Conservation (phyloP, 2,329 filamentous ascomycete species). For the Ustulina deusta region DNA sequence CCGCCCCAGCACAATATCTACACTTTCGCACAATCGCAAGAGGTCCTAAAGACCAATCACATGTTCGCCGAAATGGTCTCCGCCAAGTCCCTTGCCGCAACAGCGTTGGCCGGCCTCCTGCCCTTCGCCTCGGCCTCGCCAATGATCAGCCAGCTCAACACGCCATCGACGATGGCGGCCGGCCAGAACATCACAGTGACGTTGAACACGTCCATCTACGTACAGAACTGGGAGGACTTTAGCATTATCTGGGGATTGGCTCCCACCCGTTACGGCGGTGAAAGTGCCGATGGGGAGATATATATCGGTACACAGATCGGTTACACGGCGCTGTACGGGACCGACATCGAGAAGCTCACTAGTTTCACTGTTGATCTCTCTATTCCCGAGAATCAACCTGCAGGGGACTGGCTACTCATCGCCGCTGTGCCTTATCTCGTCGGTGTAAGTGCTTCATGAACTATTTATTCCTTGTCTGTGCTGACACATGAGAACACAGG, state of each 20-base stretch:
- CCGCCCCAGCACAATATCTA: not conserved
- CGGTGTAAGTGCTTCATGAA: constrained; percentile 43
- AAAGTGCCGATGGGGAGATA: constrained; percentile 38
- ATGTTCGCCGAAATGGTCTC: constrained; percentile 46
- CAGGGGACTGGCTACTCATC: constrained; percentile 45
- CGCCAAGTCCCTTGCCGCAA: constrained; percentile 44
- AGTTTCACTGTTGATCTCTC: constrained; percentile 40
- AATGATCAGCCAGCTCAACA: constrained; percentile 37
- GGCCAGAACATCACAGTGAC: constrained; percentile 46
- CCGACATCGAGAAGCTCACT: constrained; percentile 44
- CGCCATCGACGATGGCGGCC: constrained; percentile 43
- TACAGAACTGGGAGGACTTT: constrained; percentile 53
- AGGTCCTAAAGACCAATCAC: not conserved
- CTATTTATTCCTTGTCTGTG: not conserved
- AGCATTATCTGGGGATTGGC: constrained; percentile 50
- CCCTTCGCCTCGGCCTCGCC: constrained; percentile 46
- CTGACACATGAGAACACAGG: constrained; percentile 39
- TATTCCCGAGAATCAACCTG: constrained; percentile 37
- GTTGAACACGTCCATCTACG: constrained; percentile 49
- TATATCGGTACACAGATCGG: constrained; percentile 49
- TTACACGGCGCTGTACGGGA: constrained; percentile 47
- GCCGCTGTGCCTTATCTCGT: constrained; percentile 49
- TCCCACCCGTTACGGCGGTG: constrained; percentile 17
- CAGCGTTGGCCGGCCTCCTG: constrained; percentile 43
- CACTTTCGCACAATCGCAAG: not conserved